Conservation (phyloP, 2,329 filamentous ascomycete genomes). For the Chalara sp. region DNA sequence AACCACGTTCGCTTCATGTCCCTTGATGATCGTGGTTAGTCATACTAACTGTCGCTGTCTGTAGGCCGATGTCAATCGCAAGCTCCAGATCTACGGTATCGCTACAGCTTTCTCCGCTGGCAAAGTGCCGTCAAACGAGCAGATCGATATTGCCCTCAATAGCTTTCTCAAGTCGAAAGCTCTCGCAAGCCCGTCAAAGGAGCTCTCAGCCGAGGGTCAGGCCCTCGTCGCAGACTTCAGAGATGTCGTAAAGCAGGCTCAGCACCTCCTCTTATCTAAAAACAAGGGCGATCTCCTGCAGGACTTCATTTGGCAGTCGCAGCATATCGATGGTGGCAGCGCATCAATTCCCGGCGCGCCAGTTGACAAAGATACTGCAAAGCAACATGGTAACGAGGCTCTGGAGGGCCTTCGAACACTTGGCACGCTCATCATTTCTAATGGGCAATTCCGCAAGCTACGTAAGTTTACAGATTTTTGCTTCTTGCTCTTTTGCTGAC, state of each 20-base stretch:
- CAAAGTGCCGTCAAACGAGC: slow-evolving; percentile 75
- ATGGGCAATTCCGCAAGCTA: slow-evolving; percentile 59
- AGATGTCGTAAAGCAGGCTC: slow-evolving; percentile 76
- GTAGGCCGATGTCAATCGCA: slow-evolving; percentile 70
- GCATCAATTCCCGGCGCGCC: slow-evolving; percentile 58
- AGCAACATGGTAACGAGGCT: slow-evolving; percentile 77
- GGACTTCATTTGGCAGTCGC: slow-evolving; percentile 94
- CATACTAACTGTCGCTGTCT: not conserved
- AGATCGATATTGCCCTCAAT: slow-evolving; percentile 89
- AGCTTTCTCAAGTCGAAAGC: slow-evolving; percentile 70
- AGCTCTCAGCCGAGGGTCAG: slow-evolving; percentile 78
- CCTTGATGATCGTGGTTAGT: too few relatives aligned
- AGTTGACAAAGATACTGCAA: slow-evolving; percentile 67
- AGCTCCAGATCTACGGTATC: slow-evolving; percentile 94
- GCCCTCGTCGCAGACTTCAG: slow-evolving; percentile 70
- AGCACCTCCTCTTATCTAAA: slow-evolving; percentile 81
- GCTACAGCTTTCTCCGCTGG: slow-evolving; percentile 77
- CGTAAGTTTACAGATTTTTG: slow-evolving; percentile 4
- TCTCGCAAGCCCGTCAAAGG: slow-evolving; percentile 62
- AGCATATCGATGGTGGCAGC: slow-evolving; percentile 60
- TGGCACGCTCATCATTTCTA: slow-evolving; percentile 84
- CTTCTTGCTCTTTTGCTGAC: not conserved
- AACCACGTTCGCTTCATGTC: not conserved
- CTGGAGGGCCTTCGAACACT: slow-evolving; percentile 81
- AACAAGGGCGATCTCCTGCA: slow-evolving; percentile 92